Percentiles rank a stretch among this genome's conserved stretches.
These are phyloP conservation scores for Fusarium odoratissimum DNA, from an alignment of 2,329 filamentous ascomycete species.

Conservation along the genomic window DNA sequence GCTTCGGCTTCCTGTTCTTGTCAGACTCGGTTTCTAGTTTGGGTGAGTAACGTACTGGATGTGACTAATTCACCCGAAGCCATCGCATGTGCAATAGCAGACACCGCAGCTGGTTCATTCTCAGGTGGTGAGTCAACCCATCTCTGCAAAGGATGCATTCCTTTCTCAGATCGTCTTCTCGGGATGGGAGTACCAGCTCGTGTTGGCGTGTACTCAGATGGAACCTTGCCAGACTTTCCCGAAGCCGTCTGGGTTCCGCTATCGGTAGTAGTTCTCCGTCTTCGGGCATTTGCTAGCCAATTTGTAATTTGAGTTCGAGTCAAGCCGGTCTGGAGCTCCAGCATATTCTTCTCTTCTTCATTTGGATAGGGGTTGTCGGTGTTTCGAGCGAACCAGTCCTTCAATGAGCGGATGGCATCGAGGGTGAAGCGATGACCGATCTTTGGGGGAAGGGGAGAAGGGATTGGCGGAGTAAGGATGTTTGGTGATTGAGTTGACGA, in stretches of 20 bases:
- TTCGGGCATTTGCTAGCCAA: constrained; percentile 87
- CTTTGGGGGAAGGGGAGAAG: constrained; percentile 14
- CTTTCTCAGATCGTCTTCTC: constrained; percentile 42
- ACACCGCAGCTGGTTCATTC: constrained; percentile 48
- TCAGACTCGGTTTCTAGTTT: constrained; percentile 56
- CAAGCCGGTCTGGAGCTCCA: constrained; percentile 79
- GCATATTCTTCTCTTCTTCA: constrained; percentile 80
- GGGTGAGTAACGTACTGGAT: constrained; percentile 33
- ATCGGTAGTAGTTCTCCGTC: constrained; percentile 73
- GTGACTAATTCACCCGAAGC: constrained; percentile 23
- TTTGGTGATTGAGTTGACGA: not conserved
- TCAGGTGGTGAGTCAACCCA: constrained; percentile 51
- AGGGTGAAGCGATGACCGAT: constrained; percentile 30
- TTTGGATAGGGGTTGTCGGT: constrained; percentile 83
- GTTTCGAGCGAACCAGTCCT: constrained; percentile 82
- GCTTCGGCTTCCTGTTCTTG: constrained; percentile 13
- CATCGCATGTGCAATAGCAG: constrained; percentile 48
- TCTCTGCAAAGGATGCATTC: constrained; percentile 45
- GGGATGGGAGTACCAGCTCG: constrained; percentile 59
- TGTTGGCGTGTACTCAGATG: constrained; percentile 55
- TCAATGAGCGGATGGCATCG: constrained; percentile 62
- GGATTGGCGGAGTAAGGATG: not conserved
- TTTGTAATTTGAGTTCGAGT: constrained; percentile 84
- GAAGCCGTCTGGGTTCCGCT: constrained; percentile 21
- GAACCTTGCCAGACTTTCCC: not conserved